Evolutionary conservation across 108 stramenopile genomes (phyloP).

Genomic region (Skeletonema tropicum): DNA sequence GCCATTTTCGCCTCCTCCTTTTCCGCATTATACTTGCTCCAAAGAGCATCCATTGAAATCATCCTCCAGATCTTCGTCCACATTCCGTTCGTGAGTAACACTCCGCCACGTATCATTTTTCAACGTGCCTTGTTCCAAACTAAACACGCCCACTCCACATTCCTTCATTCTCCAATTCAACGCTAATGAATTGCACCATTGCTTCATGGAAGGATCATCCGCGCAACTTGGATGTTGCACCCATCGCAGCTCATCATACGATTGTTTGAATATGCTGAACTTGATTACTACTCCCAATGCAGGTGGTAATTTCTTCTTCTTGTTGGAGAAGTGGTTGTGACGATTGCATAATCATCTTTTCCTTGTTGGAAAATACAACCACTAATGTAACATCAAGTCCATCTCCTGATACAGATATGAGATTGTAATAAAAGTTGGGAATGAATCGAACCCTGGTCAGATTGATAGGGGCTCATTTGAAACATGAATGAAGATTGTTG

Average conservation of each 20-base stretch:
- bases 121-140: constrained; percentile 13
- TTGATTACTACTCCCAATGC: constrained; percentile 66
- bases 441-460: constrained; percentile 24
- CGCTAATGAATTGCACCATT: constrained; percentile 63
- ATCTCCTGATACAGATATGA: constrained; percentile 51
- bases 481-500: constrained; percentile 31
- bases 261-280: constrained; percentile 55
- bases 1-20: background rate
- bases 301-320: constrained; percentile 23
- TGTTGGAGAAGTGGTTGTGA: constrained; percentile 9
- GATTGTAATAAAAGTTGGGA: constrained; percentile 65
- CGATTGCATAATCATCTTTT: constrained; percentile 26
- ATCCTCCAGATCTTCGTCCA: constrained; percentile 61
- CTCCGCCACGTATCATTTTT: constrained; percentile 43
- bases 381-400: constrained; percentile 51
- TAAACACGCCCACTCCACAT: constrained; percentile 57
- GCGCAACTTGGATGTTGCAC: constrained; percentile 41
- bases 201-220: constrained; percentile 30
- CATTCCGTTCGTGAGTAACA: constrained; percentile 53
- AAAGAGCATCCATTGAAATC: constrained; percentile 49
- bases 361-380: constrained; percentile 58
- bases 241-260: constrained; percentile 68
- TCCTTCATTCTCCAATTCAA: constrained; percentile 68
- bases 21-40: constrained; percentile 45
- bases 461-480: constrained; percentile 32